Base-by-base conservation (phyloP, 441 rosid species). In the Populus hybrid region DNA sequence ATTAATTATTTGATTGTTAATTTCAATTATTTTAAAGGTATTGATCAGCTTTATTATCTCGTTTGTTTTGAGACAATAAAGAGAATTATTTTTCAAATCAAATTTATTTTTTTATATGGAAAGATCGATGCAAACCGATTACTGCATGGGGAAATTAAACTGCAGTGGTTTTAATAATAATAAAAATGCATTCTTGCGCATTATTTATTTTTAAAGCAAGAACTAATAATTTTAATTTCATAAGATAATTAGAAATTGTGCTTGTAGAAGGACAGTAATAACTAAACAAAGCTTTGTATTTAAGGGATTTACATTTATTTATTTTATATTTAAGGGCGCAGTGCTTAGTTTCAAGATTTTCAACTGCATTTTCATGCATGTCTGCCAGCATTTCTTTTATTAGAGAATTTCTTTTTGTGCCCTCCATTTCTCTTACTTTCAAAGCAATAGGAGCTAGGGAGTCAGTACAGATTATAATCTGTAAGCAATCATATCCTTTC, bases 1-100 rank as follows among this genome's bases (percentile, higher is more conserved):
- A 81, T 65, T 76, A 71, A 78, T 73, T 59, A 73, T 64, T 71
- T 76, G 69, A 66, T 28, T 68, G 59, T 59, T 24, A 65, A 28
- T 70, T 77, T 56, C 16, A 68, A n/a, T 50, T 35, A 35, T 40
- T 59, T 76, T 66, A 61, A 9, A 12, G 71, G 23, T 8, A 24
- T 56, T 65, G 53, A 50, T 76, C 72, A 64, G 63, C 80, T 71
- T 73, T 67, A 38, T 64, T 56, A 16, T 16, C 50, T 65, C 68
- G 73, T 69, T 69, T 26, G 66, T 31, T 21, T 53, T 63, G 69
- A 21, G 28, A 61, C 59, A 45, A 23, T 7, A 36, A 31, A 75
- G 59, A 24, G 24, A 33, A 63, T 16, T 9, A 68, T n/a, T 3
- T 53, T 77, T 33, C 21, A 33, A 50, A 72, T 6, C 5, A 3